phyloP scores from a whole-genome alignment of 305 asterid species.

The Salvia sclarea region DNA sequence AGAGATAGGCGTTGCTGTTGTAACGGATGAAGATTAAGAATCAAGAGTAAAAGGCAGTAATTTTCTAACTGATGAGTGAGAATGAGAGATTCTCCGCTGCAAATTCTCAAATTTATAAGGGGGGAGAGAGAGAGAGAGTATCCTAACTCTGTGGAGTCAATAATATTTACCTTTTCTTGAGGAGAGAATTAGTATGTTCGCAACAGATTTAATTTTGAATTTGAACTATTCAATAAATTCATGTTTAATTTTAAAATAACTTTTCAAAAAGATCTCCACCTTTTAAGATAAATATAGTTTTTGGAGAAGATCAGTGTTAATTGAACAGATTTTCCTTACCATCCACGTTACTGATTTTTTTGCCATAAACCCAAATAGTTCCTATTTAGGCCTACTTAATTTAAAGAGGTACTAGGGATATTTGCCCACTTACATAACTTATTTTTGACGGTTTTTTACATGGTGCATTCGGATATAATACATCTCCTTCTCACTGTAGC shows the following conservation, averaged over 20 bases:
- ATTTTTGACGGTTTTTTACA: too few relatives aligned
- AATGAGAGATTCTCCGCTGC: not conserved
- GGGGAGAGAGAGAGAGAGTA: not conserved
- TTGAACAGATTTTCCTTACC: not conserved
- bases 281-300: not conserved
- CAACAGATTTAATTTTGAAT: not conserved
- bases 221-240: slow-evolving; percentile 20
- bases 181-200: not conserved
- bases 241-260: not conserved
- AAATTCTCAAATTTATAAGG: slow-evolving; percentile 20
- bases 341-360: not conserved
- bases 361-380: not conserved
- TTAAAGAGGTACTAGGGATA: too few relatives aligned
- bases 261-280: not conserved
- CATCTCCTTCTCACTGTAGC: too few relatives aligned
- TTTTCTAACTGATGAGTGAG: not conserved
- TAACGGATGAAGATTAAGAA: slow-evolving; percentile 25
- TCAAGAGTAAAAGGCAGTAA: not conserved
- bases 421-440: too few relatives aligned
- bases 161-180: slow-evolving; percentile 22
- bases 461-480: too few relatives aligned
- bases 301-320: not conserved
- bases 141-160: slow-evolving; percentile 25
- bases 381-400: too few relatives aligned
- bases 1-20: not conserved